Base-by-base conservation (phyloP, 108 stramenopile genomes). In the Skeletonema grethae region DNA sequence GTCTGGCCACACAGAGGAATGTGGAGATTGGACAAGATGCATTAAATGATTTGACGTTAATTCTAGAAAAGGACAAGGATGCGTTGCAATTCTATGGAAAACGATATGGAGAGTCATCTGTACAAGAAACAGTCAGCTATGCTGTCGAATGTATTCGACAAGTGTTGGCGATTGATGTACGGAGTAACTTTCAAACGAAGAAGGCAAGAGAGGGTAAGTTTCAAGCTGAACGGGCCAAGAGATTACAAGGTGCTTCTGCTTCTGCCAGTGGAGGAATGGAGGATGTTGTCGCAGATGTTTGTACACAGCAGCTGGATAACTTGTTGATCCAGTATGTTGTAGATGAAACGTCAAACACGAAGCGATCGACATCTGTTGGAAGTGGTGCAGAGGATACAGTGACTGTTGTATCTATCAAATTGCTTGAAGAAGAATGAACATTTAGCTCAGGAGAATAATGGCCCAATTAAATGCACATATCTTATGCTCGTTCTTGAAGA, bases 241-340 rank as follows among this genome's bases (percentile, higher is more conserved):
- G 94, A 13, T 46, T 95, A 30, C 83, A 76, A 35, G 45, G 34
- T 24, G 69, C 65, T 30, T 16, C 20, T 20, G n/a, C 13, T 0
- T 41, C 12, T 32, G 31, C 43, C 36, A 31, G 18, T n/a, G 32
- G 13, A 11, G 72, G 18, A 28, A 12, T 7, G 29, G 58, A 35
- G 32, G 57, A 2, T 15, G 48, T 39, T 38, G 62, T 16, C 24
- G 45, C n/a, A 2, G 32, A 65, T 71, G 25, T 36, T 45, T 94
- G 93, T 59, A 91, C 90, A 5, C 93, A 94, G 62, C 93, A 91
- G 71, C 66, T 94, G 7, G 93, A 94, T 75, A 91, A 90, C 72
- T 67, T 94, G 32, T 62, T 94, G 45, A 67, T 94, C 31, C 57
- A 83, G 28, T 94, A 80, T 59, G 72, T 71, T 9, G 84, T 94